These are phyloP conservation scores for Nematocida sp. DNA, from an alignment of 371 early-diverging fungal genomes.

Conservation along the genomic window DNA sequence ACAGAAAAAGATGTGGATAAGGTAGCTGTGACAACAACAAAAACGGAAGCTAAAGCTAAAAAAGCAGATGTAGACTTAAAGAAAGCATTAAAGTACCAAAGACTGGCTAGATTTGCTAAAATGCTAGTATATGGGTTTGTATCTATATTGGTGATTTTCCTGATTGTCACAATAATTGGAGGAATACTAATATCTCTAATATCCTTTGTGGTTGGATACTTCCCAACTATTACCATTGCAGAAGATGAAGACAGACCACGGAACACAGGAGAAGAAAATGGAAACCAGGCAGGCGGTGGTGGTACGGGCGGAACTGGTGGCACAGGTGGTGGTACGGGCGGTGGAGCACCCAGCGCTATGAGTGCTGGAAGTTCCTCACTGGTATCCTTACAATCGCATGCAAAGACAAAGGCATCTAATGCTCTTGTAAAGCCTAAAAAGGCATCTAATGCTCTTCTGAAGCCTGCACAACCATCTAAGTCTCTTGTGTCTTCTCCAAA, in stretches of 20 bases:
- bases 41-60: constrained; percentile 59
- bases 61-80: constrained; percentile 64
- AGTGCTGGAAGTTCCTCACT: no score
- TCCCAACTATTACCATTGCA: background rate
- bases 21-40: constrained; percentile 52
- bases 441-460: no score
- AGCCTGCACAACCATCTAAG: no score
- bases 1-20: constrained; percentile 59
- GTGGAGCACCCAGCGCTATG: background rate
- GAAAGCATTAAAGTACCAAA: constrained; percentile 62
- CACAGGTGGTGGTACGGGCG: background rate
- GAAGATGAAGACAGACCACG: no score
- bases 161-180: constrained; percentile 4
- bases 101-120: constrained; percentile 55
- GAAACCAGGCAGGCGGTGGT: background rate
- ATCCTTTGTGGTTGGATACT: constrained; percentile 7
- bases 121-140: constrained; percentile 48
- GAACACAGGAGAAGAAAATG: background rate
- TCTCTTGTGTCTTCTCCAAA: no score
- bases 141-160: constrained; percentile 9
- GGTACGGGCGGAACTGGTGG: background rate
- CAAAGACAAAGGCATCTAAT: no score
- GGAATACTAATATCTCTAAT: no score
- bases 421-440: no score
- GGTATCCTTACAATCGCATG: no score